A percentile compares a stretch with the other conserved stretches of the same genome.
Evolutionary conservation across 148 eudicot genomes (phyloP).

Genomic region (Salicornia ramosissima): DNA sequence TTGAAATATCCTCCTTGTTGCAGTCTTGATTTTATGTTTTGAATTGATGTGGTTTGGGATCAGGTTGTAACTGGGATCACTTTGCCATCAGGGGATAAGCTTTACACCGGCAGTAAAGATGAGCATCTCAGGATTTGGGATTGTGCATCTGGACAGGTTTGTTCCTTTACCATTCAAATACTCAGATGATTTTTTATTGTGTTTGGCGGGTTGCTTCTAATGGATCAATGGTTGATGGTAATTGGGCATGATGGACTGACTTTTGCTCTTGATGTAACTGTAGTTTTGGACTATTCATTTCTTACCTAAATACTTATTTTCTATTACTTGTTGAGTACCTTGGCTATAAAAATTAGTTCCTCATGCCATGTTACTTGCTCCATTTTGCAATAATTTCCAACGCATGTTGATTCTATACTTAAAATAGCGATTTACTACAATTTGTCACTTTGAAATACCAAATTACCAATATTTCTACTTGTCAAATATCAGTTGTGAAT

Average conservation of each 20-base stretch:
- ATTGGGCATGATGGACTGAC: not conserved
- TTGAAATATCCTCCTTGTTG: not conserved
- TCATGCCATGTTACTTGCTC: not conserved
- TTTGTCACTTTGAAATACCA: not conserved
- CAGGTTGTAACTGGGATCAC: slow-evolving; percentile 89
- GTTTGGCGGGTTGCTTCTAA: not conserved
- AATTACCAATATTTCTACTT: not conserved
- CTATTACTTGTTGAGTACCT: too few species aligned
- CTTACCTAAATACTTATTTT: not conserved
- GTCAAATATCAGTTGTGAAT: not conserved
- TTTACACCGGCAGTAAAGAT: slow-evolving; percentile 86
- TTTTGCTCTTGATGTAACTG: not conserved
- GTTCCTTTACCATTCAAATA: not conserved
- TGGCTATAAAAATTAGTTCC: too few species aligned
- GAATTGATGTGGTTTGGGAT: slow-evolving; percentile 2
- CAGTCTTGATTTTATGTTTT: not conserved
- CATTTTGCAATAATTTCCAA: too few species aligned
- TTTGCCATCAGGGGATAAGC: slow-evolving; percentile 80
- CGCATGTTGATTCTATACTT: not conserved
- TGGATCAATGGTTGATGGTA: not conserved
- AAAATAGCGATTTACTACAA: not conserved
- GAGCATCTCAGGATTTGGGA: slow-evolving; percentile 88
- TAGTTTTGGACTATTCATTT: not conserved
- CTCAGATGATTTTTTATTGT: not conserved
- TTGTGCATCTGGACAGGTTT: slow-evolving; percentile 93